A percentile compares a stretch with the other conserved stretches of the same genome.
These are phyloP conservation scores for Corymbia citriodora DNA, from an alignment of 441 rosid genomes.

Conservation along the genomic window DNA sequence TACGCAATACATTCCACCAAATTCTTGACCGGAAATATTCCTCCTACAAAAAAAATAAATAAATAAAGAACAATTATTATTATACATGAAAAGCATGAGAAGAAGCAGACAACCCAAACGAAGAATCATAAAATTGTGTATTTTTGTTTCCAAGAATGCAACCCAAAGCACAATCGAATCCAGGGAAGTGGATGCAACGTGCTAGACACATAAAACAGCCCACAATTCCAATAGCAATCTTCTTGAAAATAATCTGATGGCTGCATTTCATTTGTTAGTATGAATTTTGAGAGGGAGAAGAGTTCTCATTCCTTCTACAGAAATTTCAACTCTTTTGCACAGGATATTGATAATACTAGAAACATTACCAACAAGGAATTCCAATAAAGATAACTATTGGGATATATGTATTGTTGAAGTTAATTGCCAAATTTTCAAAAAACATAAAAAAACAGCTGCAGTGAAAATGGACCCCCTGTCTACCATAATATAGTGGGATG, in stretches of 20 bases:
- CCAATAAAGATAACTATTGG: neutral
- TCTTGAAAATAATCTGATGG: neutral
- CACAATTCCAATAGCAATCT: neutral
- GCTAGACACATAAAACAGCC: neutral
- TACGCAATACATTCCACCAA: conserved; percentile 81
- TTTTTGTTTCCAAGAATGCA: neutral
- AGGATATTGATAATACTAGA: neutral
- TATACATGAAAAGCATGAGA: neutral
- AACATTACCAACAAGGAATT: neutral
- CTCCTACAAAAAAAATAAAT: conserved; percentile 42
- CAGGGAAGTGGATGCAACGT: neutral
- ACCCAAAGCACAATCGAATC: neutral
- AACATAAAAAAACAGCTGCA: neutral
- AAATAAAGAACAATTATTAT: neutral
- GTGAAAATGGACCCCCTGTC: neutral
- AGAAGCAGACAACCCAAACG: neutral
- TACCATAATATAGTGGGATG: neutral
- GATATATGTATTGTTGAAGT: neutral
- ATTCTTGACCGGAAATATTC: conserved; percentile 94
- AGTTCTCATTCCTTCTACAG: neutral
- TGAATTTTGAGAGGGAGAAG: neutral
- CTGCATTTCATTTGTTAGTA: neutral
- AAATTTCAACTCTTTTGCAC: neutral
- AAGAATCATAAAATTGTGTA: neutral
- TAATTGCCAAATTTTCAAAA: neutral